Base-by-base conservation (phyloP, 2,329 filamentous ascomycete genomes). In the Colletotrichum sp. region DNA sequence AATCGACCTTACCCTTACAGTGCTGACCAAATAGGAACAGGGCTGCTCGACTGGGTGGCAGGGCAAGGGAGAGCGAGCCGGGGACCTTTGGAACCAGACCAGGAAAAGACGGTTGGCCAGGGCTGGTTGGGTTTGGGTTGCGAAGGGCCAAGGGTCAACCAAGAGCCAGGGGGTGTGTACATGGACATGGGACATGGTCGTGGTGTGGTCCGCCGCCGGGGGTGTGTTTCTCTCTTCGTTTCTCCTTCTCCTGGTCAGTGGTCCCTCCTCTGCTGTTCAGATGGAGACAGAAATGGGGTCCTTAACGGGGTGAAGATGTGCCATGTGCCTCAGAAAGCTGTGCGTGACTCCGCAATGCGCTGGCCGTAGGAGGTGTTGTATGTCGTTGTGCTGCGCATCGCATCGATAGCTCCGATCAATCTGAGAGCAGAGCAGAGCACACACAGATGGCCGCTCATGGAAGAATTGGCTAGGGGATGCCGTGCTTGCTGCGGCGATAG, bases 61-160 rank as follows among this genome's bases (percentile, higher is more conserved):
- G 73, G 73, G 70, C 64, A 76, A 76, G 73, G 73, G 73, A 76
- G 70, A 18, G 21, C 59, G 64, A 73, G 73, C 73, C 64, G 64
- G 73, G 59, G 64, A 59, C 73, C 64, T 73, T 64, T 73, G 63
- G 73, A 32, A 36, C 71, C 30, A 70, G 34, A 49, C 71, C 71
- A 72, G 24, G 69, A 76, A 57, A 68, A 62, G 66, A 73, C 52
- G 32, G 70, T 57, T 39, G 70, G 64, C 69, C 36, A 75, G 62
- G 72, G 72, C 18, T 75, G 63, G 55, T 68, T 76, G 73, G 57
- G 70, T 65, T 76, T 65, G 70, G 70, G 57, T 64, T 68, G 57
- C 57, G 52, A 60, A 39, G 36, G 70, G 59, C 26, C 70, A 68
- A 75, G 73, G 73, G 59, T 69, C 24, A 63, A 26, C 52, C 59